Base-by-base conservation (phyloP, 805 yeast species). In the Wickerhamomyces queroliae region DNA sequence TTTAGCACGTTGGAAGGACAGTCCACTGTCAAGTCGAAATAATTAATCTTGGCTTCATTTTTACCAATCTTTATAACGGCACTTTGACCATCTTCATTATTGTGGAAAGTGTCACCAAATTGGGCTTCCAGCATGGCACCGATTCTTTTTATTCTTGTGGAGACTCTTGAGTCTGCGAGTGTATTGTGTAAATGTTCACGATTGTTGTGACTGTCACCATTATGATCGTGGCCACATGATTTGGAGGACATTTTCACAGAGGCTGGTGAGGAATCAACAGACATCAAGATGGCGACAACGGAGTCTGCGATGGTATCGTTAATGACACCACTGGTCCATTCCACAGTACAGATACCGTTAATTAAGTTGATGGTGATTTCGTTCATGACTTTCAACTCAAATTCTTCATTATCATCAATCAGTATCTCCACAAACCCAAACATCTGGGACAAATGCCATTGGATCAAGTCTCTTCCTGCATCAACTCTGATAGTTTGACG, bases 301-400 rank as follows among this genome's bases (percentile, higher is more conserved):
- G 96, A 82, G 55, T 93, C 99, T 0, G 99, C 99, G 46, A 93
- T 76, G 0, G 96, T 83, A 54, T 93, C 99, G 44, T 85, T 90
- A 65, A 89, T 77, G 41, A 86, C 68, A 42, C 89, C 90, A 49
- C 95, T 91, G 15, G 79, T 76, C 99, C 99, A 93, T 59, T 87
- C 95, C 12, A 91, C 80, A 0, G 83, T 72, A 6, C 85, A 80
- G 9, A 72, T 49, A 37, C 70, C 65, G 19, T 69, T 67, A 30
- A 63, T 63, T 12, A 77, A 60, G 35, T 69, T 76, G 50, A 73
- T 70, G 43, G 58, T 72, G 27, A 84, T 72, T 28, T 74, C 75
- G 42, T 76, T 78, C 89, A 84, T 81, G n/a, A 84, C 69, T 41
- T 61, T 69, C 26, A 78, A 62, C 18, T 71, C 71, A 42, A 72